These are phyloP conservation scores for Candida lessepsii DNA, from an alignment of 805 yeast species.

Conservation along the genomic window DNA sequence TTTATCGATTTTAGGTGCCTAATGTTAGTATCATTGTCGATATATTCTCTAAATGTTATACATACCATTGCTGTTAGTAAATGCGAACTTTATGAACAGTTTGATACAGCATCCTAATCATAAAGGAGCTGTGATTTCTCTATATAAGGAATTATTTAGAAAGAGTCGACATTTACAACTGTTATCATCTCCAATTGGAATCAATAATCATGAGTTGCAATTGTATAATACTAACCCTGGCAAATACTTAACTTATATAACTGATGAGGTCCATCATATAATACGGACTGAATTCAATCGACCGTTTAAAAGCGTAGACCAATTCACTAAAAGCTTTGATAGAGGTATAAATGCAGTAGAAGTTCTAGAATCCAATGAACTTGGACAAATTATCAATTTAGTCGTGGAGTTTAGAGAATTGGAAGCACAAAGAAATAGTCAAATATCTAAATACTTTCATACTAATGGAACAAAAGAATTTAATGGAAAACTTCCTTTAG, in stretches of 20 bases:
- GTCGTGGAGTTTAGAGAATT: background rate
- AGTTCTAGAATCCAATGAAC: background rate
- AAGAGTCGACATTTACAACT: constrained; percentile 4
- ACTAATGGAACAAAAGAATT: constrained; percentile 9
- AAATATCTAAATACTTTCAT: constrained; percentile 1
- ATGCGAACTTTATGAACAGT: constrained; percentile 4
- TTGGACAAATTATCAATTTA: background rate
- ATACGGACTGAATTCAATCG: constrained; percentile 7
- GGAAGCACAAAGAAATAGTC: background rate
- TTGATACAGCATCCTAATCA: constrained; percentile 8
- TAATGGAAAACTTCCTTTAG: constrained; percentile 11
- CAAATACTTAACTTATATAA: constrained; percentile 7
- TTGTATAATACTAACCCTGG: constrained; percentile 1
- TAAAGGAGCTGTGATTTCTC: constrained; percentile 10
- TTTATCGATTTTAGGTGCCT: constrained; percentile 6
- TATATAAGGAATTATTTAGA: constrained; percentile 15
- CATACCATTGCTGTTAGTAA: constrained; percentile 2
- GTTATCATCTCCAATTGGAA: no score
- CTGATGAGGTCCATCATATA: constrained; percentile 7
- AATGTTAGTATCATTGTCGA: background rate
- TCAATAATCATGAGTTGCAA: background rate
- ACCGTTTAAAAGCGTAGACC: background rate
- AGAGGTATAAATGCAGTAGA: background rate
- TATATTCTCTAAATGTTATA: background rate
- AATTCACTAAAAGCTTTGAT: background rate